Evolutionary conservation across 2,329 filamentous ascomycete genomes (phyloP), one percentile per base, ranked within the genome.

Genomic region (Thelonectria olida): DNA sequence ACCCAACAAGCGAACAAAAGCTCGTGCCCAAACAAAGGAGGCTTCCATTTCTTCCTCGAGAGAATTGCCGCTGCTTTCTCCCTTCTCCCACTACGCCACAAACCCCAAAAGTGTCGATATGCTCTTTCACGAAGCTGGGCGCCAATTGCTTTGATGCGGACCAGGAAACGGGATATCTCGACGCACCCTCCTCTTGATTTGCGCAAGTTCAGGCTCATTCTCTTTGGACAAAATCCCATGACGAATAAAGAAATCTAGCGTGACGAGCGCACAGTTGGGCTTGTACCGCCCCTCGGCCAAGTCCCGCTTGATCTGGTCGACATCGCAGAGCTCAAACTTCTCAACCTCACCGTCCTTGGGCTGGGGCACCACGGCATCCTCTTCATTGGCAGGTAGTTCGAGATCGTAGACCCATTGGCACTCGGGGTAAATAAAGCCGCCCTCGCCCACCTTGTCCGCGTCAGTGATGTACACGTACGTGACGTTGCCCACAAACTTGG

Each of bases 371-470:
- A 93, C 83, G 61, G 88, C 87, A 5, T 81, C 78, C 61, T 88
- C 87, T n/a, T n/a, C n/a, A n/a, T n/a, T n/a, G 5, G 81, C 78
- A 2, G 90, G 85, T 65, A 99, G 81, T 76, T 93, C 89, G 64
- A 98, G 80, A 75, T 99, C 93, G 79, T 96, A 99, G 44, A 97
- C 82, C 81, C 93, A 97, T 78, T 98, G 90, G 71, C 89, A 90
- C 79, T 98, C 96, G 0, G 96, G 96, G 78, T 97, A 95, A 73
- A 97, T 84, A 72, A 96, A 83, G 10, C 90, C 90, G 9, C 84
- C 87, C 78, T 97, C 93, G 9, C 93, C 94, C 10, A 93, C 92
- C 3, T 92, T 89, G 31, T 88, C 84, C 70, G 86, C 81, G 72
- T 93, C 90, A 10, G 93, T 88, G 66, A 97, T 84, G 79, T 95